Base-by-base conservation (phyloP, 805 yeast species). In the Barnettozyma salicaria region DNA sequence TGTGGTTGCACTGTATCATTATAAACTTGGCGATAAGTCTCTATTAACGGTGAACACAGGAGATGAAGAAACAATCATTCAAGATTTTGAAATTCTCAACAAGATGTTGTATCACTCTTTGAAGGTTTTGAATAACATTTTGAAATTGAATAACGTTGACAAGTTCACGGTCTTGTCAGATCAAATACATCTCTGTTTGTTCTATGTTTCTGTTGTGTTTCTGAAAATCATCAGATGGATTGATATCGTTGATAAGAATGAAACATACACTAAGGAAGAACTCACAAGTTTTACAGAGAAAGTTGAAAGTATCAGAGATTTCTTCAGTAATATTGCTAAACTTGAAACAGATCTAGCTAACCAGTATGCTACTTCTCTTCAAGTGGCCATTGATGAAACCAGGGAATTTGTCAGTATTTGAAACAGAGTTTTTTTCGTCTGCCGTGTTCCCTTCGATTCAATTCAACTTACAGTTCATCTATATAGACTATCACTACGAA, bases 81-180 rank as follows among this genome's bases (percentile, higher is more conserved):
- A 42, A 19, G 56, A 51, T 37, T 40, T 41, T 8, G 47, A 45
- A 21, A 31, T 43, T 6, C 31, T 53, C 43, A 49, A 50, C 41
- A 52, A 48, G 40, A 44, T 53, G 37, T 30, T 51, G 1, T 49
- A 49, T 27, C 54, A 52, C 41, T 50, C 51, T 25, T 37, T 53
- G 29, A 52, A 48, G 33, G 44, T 45, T 26, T 34, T 52, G 21
- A 48, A 48, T 30, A 57, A 42, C 51, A 60, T 48, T 55, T 34
- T 55, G 49, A 28, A 49, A 39, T 13, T 40, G 14, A 22, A 43
- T 11, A 47, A 48, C 42, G 78, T 73, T 49, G 65, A 74, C 4
- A 77, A 76, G 49, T 81, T 81, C 58, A 79, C 81, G 0, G 76
- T 74, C 49, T 63, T 81, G n/a, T 76, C 84, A 10, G 88, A 81